Base-by-base conservation (phyloP, 139 green algal species). In the Mychonastes homosphaera region DNA sequence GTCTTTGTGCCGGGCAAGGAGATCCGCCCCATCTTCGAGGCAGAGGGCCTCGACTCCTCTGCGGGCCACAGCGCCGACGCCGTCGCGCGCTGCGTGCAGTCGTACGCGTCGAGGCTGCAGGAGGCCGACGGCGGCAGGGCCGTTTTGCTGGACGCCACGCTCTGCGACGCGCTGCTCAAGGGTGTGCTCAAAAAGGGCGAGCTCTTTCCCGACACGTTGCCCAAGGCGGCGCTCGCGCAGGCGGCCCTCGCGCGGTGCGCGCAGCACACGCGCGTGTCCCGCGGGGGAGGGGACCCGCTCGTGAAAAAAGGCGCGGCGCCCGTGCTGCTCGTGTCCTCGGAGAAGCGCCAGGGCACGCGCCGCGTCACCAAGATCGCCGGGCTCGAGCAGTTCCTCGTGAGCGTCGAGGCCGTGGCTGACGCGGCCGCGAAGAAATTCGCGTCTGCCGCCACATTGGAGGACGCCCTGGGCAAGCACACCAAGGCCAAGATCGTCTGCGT, bases 281-380 rank as follows among this genome's bases (percentile, higher is more conserved):
- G 33, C 13, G 50, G 65, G 21, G 70, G 68, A 0, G 12, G 30
- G 6, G 19, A 65, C n/a, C 53, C 55, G 33, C 29, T 72, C 6
- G 23, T 77, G 28, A 65, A 68, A 18, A 79, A 76, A 48, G 75
- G 75, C 32, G 39, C 35, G 23, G 44, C 54, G 24, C 71, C 70
- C 0, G 19, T 26, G 24, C 53, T 84, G 29, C 27, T 63, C 10
- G 47, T 84, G 26, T 65, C 43, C 30, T 53, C 63, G 8, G 71
- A 75, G 53, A 75, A 76, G 57, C 70, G 77, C 30, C 63, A 73
- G 56, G 77, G 76, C 38, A 79, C 77, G 63, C 81, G 81, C 44
- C 50, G 45, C 6, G 64, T 81, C 6, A 84, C 77, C 4, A 51
- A 58, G 26, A 41, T 80, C 8, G 38, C 27, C 13, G 69, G 73